Evolutionary conservation across 2,329 filamentous ascomycete genomes (phyloP).

Genomic region (Colletotrichum sp.): DNA sequence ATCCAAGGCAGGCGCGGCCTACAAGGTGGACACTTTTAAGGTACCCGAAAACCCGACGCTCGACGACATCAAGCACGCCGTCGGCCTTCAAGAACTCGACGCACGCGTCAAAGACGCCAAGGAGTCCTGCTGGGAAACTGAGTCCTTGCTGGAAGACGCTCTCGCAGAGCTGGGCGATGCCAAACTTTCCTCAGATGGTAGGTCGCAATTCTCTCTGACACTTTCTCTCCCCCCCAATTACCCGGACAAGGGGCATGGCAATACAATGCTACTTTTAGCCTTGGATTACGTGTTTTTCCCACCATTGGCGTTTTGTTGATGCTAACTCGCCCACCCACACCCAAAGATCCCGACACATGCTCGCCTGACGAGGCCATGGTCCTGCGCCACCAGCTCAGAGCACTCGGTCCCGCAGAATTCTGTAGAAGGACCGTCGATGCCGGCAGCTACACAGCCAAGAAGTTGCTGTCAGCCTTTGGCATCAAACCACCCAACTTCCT

Average conservation of each 20-base stretch:
- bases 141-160: slow-evolving; percentile 68
- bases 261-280: slow-evolving; percentile 12
- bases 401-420: slow-evolving; percentile 80
- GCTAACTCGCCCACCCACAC: slow-evolving; percentile 17
- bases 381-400: slow-evolving; percentile 74
- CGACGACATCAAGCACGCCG: slow-evolving; percentile 39
- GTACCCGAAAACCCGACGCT: slow-evolving; percentile 36
- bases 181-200: slow-evolving; percentile 49
- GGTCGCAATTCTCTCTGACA: slow-evolving; percentile 27
- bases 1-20: slow-evolving; percentile 24
- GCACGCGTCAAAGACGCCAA: slow-evolving; percentile 56
- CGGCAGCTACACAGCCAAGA: slow-evolving; percentile 76
- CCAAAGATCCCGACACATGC: slow-evolving; percentile 56
- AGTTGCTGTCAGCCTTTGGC: slow-evolving; percentile 85
- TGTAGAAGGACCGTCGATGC: slow-evolving; percentile 73
- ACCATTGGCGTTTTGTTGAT: background rate
- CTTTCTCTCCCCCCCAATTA: background rate
- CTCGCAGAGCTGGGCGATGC: slow-evolving; percentile 62
- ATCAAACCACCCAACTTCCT: slow-evolving; percentile 77
- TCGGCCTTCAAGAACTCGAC: slow-evolving; percentile 47
- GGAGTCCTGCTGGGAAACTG: slow-evolving; percentile 63
- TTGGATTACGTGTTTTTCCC: slow-evolving; percentile 11
- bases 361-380: slow-evolving; percentile 71
- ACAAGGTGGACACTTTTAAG: slow-evolving; percentile 38
- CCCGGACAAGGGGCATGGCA: slow-evolving; percentile 3